Percentiles rank a stretch among this genome's conserved stretches.
Conservation (phyloP, 1,284 basidiomycete genomes). For the Blastosporella zonata region DNA sequence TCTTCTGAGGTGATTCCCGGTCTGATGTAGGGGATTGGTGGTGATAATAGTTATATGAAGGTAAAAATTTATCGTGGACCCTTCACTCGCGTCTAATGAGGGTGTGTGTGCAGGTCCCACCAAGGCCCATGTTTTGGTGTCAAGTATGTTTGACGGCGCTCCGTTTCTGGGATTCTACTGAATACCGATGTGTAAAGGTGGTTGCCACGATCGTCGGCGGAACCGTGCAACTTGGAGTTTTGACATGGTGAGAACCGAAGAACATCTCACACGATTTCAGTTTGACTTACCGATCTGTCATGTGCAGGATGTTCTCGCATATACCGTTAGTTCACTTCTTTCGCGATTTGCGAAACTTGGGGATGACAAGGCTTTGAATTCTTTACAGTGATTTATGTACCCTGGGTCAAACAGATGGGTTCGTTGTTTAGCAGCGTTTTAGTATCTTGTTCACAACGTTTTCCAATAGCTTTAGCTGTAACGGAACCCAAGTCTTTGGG, state of each 20-base stretch:
- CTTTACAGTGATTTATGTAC: constrained; percentile 40
- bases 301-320: constrained; percentile 50
- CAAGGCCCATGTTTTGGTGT: constrained; percentile 55
- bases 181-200: constrained; percentile 25
- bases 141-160: constrained; percentile 25
- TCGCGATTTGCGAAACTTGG: not conserved
- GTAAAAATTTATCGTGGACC: constrained; percentile 10
- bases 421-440: constrained; percentile 5
- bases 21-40: constrained; percentile 1
- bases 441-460: constrained; percentile 1
- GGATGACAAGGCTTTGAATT: not conserved
- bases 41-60: constrained; percentile 35
- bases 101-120: constrained; percentile 32
- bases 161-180: not conserved
- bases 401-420: constrained; percentile 39
- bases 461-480: constrained; percentile 32
- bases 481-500: constrained; percentile 37
- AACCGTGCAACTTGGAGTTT: constrained; percentile 56
- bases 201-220: constrained; percentile 60
- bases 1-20: not conserved
- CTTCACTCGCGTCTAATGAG: constrained; percentile 1
- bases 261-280: not conserved
- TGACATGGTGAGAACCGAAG: constrained; percentile 45
- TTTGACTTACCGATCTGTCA: not conserved
- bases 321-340: constrained; percentile 33